Evolutionary conservation across 176 grass and related monocot genomes (phyloP).

Genomic region (Avena atlantica): DNA sequence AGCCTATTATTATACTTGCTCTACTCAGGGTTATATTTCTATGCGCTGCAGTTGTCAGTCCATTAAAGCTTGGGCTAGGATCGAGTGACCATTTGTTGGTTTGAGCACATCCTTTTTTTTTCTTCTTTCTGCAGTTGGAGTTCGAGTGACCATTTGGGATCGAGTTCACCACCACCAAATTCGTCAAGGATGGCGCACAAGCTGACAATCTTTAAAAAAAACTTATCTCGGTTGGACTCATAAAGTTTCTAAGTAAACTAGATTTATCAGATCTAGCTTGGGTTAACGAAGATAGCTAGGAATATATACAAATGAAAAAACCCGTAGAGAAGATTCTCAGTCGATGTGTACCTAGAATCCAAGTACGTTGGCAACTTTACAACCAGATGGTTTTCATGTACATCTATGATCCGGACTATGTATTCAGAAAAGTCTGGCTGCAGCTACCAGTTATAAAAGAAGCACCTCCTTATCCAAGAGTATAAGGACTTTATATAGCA

Average conservation of each 20-base stretch:
- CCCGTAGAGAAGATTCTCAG: too few relatives aligned
- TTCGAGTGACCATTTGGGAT: too few relatives aligned
- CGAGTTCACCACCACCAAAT: not conserved
- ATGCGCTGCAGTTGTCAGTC: too few relatives aligned
- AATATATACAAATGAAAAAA: not conserved
- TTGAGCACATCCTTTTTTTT: too few relatives aligned
- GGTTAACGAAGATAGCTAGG: not conserved
- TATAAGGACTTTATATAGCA: not conserved
- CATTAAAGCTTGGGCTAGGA: not conserved
- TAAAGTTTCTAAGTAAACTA: not conserved
- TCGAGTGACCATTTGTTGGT: not conserved
- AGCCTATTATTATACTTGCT: too few relatives aligned
- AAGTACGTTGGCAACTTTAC: too few relatives aligned
- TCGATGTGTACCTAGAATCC: too few relatives aligned
- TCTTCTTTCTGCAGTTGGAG: too few relatives aligned
- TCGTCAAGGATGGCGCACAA: not conserved
- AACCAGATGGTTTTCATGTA: not conserved
- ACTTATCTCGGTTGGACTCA: not conserved
- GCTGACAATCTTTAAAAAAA: not conserved
- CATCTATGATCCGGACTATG: not conserved
- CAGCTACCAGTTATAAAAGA: not conserved
- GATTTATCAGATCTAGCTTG: constrained; percentile 17
- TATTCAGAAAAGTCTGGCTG: too few relatives aligned
- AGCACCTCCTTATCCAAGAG: too few relatives aligned
- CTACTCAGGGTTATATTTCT: not conserved